phyloP scores from a whole-genome alignment of 2,329 filamentous ascomycete species.

The Xylaria sp. region DNA sequence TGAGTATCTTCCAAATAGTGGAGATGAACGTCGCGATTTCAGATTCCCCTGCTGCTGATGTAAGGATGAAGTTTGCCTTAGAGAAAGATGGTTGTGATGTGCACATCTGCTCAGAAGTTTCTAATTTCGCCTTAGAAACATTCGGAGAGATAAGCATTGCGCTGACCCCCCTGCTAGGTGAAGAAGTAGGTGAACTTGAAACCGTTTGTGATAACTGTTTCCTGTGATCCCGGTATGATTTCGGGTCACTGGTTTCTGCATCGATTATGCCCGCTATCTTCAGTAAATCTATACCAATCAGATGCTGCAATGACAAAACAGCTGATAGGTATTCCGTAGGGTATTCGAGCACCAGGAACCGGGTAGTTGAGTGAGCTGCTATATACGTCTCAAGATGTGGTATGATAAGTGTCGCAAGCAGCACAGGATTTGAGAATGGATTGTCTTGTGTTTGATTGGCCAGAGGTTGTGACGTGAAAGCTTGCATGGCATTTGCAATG shows the following conservation, averaged over 20 bases:
- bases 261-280: slow-evolving; percentile 69
- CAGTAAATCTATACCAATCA: slow-evolving; percentile 66
- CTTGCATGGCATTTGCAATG: slow-evolving; percentile 69
- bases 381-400: slow-evolving; percentile 71
- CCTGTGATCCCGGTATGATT: slow-evolving; percentile 31
- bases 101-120: slow-evolving; percentile 5
- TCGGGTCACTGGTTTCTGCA: slow-evolving; percentile 52
- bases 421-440: slow-evolving; percentile 63
- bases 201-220: slow-evolving; percentile 30
- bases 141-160: slow-evolving; percentile 35
- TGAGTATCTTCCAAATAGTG: slow-evolving; percentile 62
- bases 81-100: slow-evolving; percentile 53
- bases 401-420: slow-evolving; percentile 68
- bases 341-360: slow-evolving; percentile 70
- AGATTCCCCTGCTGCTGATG: slow-evolving; percentile 63
- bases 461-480: slow-evolving; percentile 63
- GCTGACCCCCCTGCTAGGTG: slow-evolving; percentile 34
- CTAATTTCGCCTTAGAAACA: slow-evolving; percentile 15
- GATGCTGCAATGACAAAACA: slow-evolving; percentile 66
- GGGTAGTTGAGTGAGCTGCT: slow-evolving; percentile 61
- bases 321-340: slow-evolving; percentile 66
- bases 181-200: slow-evolving; percentile 42
- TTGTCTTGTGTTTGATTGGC: slow-evolving; percentile 63
- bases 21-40: slow-evolving; percentile 67
- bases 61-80: slow-evolving; percentile 67